These are phyloP conservation scores for Aspergillus unguis DNA, from an alignment of 2,329 filamentous ascomycete genomes.

Conservation along the genomic window DNA sequence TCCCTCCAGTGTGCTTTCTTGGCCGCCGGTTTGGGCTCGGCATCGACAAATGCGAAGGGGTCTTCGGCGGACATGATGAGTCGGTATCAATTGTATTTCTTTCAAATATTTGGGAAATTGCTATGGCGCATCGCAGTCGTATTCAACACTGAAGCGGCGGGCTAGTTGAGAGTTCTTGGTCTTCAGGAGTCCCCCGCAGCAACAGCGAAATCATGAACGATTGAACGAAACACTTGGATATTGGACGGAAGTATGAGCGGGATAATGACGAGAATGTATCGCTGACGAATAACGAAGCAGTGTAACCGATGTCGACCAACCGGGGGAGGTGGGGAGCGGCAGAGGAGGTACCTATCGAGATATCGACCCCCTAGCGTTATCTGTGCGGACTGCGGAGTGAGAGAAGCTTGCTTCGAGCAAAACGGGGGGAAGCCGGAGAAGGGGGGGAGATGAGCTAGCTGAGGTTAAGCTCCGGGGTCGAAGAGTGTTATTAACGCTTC, in stretches of 20 bases:
- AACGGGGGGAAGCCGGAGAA: not conserved
- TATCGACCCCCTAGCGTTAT: conserved; percentile 7
- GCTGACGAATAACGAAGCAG: not conserved
- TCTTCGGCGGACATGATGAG: conserved; percentile 36
- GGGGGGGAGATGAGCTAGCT: not conserved
- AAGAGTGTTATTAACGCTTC: conserved; percentile 11
- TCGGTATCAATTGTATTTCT: conserved; percentile 10
- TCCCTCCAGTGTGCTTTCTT: conserved; percentile 46
- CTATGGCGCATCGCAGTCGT: conserved; percentile 33
- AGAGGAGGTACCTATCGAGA: conserved; percentile 4
- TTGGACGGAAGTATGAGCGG: not conserved
- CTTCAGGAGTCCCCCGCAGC: conserved; percentile 13
- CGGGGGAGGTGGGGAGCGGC: conserved; percentile 1
- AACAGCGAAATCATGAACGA: not conserved
- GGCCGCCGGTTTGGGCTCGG: conserved; percentile 31
- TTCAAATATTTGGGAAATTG: not conserved
- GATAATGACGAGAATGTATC: not conserved
- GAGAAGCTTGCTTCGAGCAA: not conserved
- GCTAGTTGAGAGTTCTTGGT: conserved; percentile 9
- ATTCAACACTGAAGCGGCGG: conserved; percentile 10
- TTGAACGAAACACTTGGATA: not conserved
- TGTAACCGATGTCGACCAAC: conserved; percentile 2
- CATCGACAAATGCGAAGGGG: conserved; percentile 34
- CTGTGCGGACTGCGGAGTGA: not conserved
- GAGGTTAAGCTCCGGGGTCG: conserved; percentile 11